phyloP scores from a whole-genome alignment of 768 basidiomycete species.

The Clitopilus hobsonii region DNA sequence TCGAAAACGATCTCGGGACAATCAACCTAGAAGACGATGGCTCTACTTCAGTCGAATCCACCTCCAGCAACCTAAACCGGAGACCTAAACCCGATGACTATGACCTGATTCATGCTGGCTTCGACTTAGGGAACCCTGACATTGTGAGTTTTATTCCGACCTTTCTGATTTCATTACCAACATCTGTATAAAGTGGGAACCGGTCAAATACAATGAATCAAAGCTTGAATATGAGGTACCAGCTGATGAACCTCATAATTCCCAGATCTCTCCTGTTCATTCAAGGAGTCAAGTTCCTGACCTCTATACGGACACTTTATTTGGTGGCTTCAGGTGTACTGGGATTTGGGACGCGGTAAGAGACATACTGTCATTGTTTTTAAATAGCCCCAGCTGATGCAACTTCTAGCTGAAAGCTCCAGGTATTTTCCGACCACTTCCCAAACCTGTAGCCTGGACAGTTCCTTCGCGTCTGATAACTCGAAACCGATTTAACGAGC shows the following conservation, averaged over 20 bases:
- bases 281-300: constrained; percentile 3
- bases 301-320: constrained; percentile 5
- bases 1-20: background rate
- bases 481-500: constrained; percentile 1
- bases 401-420: background rate
- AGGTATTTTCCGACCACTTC: background rate
- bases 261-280: constrained; percentile 9
- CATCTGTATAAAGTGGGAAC: constrained; percentile 16
- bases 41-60: no score
- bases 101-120: constrained; percentile 16
- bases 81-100: no score
- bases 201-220: constrained; percentile 7
- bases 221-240: constrained; percentile 10
- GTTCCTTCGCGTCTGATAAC: background rate
- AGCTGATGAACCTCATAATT: constrained; percentile 1
- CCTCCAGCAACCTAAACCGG: no score
- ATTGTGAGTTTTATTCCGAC: constrained; percentile 4
- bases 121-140: constrained; percentile 19
- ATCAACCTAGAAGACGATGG: background rate
- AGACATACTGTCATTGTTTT: no score
- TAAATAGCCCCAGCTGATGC: no score
- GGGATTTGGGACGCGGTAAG: no score
- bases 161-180: no score
- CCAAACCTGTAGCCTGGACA: background rate
- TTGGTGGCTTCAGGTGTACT: background rate